Evolutionary conservation across 768 basidiomycete genomes (phyloP).

Genomic region (Kwoniella shandongensis): DNA sequence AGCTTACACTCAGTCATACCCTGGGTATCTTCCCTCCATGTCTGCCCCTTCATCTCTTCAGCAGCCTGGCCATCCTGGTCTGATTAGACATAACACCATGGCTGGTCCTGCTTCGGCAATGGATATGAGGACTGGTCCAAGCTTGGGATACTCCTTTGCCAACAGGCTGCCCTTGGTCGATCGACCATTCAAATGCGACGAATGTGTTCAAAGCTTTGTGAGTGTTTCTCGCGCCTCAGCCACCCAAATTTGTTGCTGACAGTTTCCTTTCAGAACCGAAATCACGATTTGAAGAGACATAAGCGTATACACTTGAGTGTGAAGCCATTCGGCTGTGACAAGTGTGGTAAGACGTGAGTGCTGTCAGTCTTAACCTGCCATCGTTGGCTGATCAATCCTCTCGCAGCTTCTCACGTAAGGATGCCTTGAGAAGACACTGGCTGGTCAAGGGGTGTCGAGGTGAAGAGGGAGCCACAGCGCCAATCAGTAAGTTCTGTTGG

Average conservation of each 20-base stretch:
- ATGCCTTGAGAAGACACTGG: constrained; percentile 54
- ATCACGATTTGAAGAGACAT: constrained; percentile 55
- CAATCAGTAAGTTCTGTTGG: constrained; percentile 27
- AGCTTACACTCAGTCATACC: constrained; percentile 28
- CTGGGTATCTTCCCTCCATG: constrained; percentile 26
- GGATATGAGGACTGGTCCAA: constrained; percentile 27
- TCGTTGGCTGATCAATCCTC: neutral
- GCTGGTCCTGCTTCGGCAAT: constrained; percentile 18
- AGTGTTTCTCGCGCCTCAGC: constrained; percentile 16
- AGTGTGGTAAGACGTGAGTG: constrained; percentile 53
- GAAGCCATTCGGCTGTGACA: constrained; percentile 53
- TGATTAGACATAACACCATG: constrained; percentile 36
- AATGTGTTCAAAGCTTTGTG: constrained; percentile 54
- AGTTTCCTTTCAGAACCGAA: constrained; percentile 45
- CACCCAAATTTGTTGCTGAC: neutral
- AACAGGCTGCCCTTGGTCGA: constrained; percentile 47
- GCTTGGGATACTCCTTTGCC: constrained; percentile 37
- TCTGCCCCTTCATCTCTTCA: constrained; percentile 26
- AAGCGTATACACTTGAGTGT: constrained; percentile 53
- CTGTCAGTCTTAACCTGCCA: neutral
- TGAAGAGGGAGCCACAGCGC: constrained; percentile 46
- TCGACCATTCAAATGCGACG: constrained; percentile 53
- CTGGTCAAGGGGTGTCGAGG: constrained; percentile 53
- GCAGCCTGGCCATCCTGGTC: constrained; percentile 20
- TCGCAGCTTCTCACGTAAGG: constrained; percentile 52